These are phyloP conservation scores for Gnetum montanum DNA, from an alignment of 75 land plant genomes.

Conservation along the genomic window DNA sequence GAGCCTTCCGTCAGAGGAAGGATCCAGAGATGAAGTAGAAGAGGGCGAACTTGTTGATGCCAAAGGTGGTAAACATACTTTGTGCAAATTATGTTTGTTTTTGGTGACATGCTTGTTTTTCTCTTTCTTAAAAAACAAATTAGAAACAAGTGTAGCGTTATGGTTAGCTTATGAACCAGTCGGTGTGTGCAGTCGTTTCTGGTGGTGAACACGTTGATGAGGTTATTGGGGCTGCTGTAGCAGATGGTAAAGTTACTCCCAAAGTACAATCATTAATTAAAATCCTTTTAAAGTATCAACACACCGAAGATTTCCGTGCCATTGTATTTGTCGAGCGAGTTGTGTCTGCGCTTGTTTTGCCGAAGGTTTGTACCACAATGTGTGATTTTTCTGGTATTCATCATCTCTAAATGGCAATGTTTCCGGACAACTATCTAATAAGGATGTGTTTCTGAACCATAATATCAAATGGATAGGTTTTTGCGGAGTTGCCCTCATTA, in stretches of 20 bases:
- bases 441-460: background rate
- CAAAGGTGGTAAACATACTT: constrained; percentile 70
- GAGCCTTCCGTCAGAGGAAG: constrained; percentile 9
- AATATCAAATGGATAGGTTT: constrained; percentile 54
- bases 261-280: constrained; percentile 94
- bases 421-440: background rate
- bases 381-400: background rate
- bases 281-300: constrained; percentile 80
- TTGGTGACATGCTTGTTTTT: too few relatives aligned
- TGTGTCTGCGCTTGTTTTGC: constrained; percentile 88
- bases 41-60: constrained; percentile 92
- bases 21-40: constrained; percentile 58
- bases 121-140: too few relatives aligned
- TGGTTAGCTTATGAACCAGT: too few relatives aligned
- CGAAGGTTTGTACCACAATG: constrained; percentile 79
- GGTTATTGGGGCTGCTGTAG: constrained; percentile 97
- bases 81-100: too few relatives aligned
- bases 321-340: constrained; percentile 98
- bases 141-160: too few relatives aligned
- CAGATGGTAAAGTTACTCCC: constrained; percentile 99
- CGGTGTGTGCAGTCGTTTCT: constrained; percentile 70
- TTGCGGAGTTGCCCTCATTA: constrained; percentile 91
- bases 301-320: constrained; percentile 97
- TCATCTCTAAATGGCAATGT: too few relatives aligned
- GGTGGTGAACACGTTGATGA: constrained; percentile 97